Base-by-base conservation (phyloP, 1,139 yeast genomes). In the Sugiyamaella xylanicola region DNA sequence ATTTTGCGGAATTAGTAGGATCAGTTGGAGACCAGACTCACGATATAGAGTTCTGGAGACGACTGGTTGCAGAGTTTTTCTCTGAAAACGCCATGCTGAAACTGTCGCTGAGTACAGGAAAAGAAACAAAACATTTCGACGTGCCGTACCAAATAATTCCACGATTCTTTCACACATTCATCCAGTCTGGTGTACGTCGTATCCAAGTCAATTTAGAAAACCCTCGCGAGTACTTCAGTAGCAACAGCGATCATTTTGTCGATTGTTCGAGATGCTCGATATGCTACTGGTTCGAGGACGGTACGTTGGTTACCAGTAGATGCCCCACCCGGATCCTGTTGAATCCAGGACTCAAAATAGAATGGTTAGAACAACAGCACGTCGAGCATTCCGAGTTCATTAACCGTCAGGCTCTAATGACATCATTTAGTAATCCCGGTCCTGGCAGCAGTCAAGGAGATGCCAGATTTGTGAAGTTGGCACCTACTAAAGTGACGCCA, bases 61-160 rank as follows among this genome's bases (percentile, higher is more conserved):
- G 71, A 49, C 68, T 79, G 19, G 72, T 78, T 15, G 68, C 70
- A 2, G 83, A 80, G 44, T 77, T 75, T 59, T 83, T 82, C 63
- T 71, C 80, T 32, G 83, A 80, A 5, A 67, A 70, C 48, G 83
- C 83, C 0, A 68, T 74, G 3, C 61, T 82, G 22, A 72, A 80
- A 20, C 73, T 81, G 55, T 68, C 77, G 0, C 74, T 81, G 17
- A 76, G 76, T 56, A 72, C 74, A 47, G 77, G 77, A 7, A 71
- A 69, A 25, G 83, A 78, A 42, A 71, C 78, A 13, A 75, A 84
- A 56, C 84, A 79, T 60, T 87, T 83, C 68, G 92, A 85, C 58
- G 77, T 90, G 27, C 81, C 84, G 9, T 77, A 81, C 5, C 77
- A 83, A 2, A 78, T 89, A 1, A 79, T 89, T n/a, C 89, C 95